Evolutionary conservation across 2,329 filamentous ascomycete species (phyloP).

Genomic region (Stromatinia cepivora): DNA sequence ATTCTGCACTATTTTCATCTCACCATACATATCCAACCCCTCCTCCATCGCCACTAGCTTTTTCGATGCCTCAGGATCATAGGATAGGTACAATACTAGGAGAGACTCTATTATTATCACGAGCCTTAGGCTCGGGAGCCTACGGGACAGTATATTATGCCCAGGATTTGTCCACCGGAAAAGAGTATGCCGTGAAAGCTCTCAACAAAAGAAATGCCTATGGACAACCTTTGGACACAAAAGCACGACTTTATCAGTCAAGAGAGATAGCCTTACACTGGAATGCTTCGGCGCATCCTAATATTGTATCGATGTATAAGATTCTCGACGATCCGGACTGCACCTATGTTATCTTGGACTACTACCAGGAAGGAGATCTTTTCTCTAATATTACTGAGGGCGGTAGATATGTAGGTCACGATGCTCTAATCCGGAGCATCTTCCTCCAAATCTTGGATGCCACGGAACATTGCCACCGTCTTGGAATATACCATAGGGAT

Average conservation of each 20-base stretch:
- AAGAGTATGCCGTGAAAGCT: constrained; percentile 92
- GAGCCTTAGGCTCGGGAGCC: constrained; percentile 87
- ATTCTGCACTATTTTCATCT: neutral
- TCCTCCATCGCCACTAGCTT: constrained; percentile 19
- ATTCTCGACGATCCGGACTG: constrained; percentile 91
- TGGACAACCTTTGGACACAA: constrained; percentile 71
- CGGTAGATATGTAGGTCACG: constrained; percentile 90
- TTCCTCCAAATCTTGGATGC: constrained; percentile 97
- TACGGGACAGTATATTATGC: constrained; percentile 96
- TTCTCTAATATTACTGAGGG: constrained; percentile 97
- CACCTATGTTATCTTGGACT: constrained; percentile 95
- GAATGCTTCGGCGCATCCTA: constrained; percentile 81
- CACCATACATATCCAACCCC: constrained; percentile 12
- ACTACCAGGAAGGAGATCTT: constrained; percentile 93
- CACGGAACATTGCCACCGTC: constrained; percentile 88
- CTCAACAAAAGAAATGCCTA: constrained; percentile 84
- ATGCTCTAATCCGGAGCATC: constrained; percentile 78
- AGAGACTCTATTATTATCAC: constrained; percentile 67
- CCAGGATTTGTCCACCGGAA: constrained; percentile 68
- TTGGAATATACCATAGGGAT: constrained; percentile 95
- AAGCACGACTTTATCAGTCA: constrained; percentile 87
- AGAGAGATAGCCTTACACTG: constrained; percentile 92
- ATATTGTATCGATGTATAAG: constrained; percentile 90
- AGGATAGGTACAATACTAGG: constrained; percentile 81
- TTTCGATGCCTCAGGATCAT: constrained; percentile 60